phyloP scores from a whole-genome alignment of 169 alveolate genomes.

The Plasmodium yoelii region DNA sequence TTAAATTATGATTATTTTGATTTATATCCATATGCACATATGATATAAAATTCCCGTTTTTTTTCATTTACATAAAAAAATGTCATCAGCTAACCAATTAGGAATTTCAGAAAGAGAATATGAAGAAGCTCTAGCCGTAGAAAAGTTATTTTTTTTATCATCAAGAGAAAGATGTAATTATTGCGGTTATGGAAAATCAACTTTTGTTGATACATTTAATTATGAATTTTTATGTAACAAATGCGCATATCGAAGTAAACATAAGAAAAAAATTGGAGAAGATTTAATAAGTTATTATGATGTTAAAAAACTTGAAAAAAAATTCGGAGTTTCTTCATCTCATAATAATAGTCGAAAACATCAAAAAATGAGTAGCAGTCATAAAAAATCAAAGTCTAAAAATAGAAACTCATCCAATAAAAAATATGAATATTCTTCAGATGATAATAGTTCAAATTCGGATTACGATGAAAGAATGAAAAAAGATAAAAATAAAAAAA shows the following conservation, averaged over 20 bases:
- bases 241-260: conserved; percentile 82
- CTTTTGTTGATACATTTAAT: conserved; percentile 84
- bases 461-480: conserved; percentile 18
- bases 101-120: conserved; percentile 86
- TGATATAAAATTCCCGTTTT: not conserved
- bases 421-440: conserved; percentile 60
- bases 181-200: conserved; percentile 79
- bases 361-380: conserved; percentile 23
- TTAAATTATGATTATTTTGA: conserved; percentile 10
- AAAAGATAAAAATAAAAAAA: conserved; percentile 24
- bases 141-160: conserved; percentile 80
- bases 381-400: conserved; percentile 21
- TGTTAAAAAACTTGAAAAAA: conserved; percentile 82
- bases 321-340: conserved; percentile 69
- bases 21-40: conserved; percentile 1
- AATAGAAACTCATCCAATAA: conserved; percentile 65
- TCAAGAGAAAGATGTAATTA: conserved; percentile 82
- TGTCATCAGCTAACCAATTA: conserved; percentile 77
- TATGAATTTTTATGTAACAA: conserved; percentile 81
- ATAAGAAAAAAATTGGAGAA: conserved; percentile 80
- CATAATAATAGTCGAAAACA: conserved; percentile 18
- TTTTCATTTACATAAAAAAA: conserved; percentile 23
- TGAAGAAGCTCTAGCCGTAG: conserved; percentile 85
- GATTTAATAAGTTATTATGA: conserved; percentile 80
- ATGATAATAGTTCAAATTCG: conserved; percentile 6